Percentiles rank a stretch among this genome's conserved stretches.
Conservation (phyloP, 306 rosid genomes). For the Leucaena leucocephala region DNA sequence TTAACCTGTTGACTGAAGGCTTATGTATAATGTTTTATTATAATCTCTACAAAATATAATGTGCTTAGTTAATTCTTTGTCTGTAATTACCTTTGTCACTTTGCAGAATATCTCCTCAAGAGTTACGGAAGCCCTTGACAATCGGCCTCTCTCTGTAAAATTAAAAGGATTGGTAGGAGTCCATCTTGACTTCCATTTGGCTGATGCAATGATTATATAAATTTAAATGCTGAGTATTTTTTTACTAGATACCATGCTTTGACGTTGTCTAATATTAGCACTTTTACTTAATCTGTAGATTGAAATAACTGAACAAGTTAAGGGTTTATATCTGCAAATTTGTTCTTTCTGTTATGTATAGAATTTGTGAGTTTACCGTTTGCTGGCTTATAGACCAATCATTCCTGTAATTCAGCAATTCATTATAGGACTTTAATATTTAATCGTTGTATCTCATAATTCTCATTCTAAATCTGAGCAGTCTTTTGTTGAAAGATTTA, state of each 20-base stretch:
- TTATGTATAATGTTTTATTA: neutral
- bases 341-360: neutral
- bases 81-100: slow-evolving; percentile 36
- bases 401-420: neutral
- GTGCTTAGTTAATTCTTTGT: slow-evolving; percentile 27
- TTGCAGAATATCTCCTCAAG: slow-evolving; percentile 69
- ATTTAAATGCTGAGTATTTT: neutral
- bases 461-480: slow-evolving; percentile 13
- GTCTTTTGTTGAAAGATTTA: slow-evolving; percentile 18
- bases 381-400: neutral
- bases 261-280: neutral
- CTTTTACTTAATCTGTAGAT: neutral
- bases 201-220: neutral
- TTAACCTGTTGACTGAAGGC: neutral
- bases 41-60: slow-evolving; percentile 9
- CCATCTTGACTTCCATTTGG: slow-evolving; percentile 24
- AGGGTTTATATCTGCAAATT: neutral
- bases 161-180: slow-evolving; percentile 81
- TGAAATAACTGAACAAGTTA: slow-evolving; percentile 25
- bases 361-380: neutral
- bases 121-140: slow-evolving; percentile 77
- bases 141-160: slow-evolving; percentile 66
- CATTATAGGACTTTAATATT: slow-evolving; percentile 1
- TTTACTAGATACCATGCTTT: neutral
- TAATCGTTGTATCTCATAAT: neutral